A percentile compares a stretch with the other conserved stretches of the same genome.
Conservation (phyloP, 441 rosid genomes). For the Erodium chrysanthum region DNA sequence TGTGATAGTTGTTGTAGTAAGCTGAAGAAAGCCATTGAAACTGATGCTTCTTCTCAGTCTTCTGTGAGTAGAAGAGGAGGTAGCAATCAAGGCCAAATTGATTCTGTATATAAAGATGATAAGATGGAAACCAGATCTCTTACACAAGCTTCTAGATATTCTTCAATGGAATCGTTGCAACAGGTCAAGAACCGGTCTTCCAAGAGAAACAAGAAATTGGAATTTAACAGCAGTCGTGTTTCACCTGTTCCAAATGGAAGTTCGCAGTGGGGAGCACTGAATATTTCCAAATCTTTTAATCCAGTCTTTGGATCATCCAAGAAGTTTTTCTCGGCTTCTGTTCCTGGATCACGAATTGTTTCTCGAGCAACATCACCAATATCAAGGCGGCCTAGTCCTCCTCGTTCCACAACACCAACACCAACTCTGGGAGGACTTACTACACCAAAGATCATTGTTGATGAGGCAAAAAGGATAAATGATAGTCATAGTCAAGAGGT, state of each 20-base stretch:
- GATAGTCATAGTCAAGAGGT: constrained; percentile 75
- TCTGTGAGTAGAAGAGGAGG: constrained; percentile 66
- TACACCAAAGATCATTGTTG: constrained; percentile 56
- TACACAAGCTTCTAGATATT: constrained; percentile 62
- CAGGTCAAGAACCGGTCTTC: constrained; percentile 52
- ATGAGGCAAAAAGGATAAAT: constrained; percentile 60
- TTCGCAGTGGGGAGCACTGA: constrained; percentile 70
- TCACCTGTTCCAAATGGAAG: constrained; percentile 78
- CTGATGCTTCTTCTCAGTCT: constrained; percentile 54
- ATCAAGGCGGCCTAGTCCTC: constrained; percentile 83
- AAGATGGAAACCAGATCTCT: constrained; percentile 67
- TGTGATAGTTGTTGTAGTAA: constrained; percentile 78
- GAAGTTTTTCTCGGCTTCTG: constrained; percentile 91
- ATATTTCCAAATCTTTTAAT: constrained; percentile 62
- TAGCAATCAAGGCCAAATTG: constrained; percentile 43
- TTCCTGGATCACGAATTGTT: constrained; percentile 94
- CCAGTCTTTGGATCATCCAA: constrained; percentile 86
- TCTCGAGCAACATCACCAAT: constrained; percentile 95
- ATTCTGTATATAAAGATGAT: constrained; percentile 55
- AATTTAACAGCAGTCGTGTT: constrained; percentile 80
- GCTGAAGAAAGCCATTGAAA: constrained; percentile 61
- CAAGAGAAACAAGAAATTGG: constrained; percentile 74
- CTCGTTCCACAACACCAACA: constrained; percentile 92
- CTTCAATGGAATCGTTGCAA: constrained; percentile 70
- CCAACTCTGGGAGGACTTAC: constrained; percentile 78